Evolutionary conservation across 257 asterid genomes (phyloP).

Genomic region (Verbena officinalis): DNA sequence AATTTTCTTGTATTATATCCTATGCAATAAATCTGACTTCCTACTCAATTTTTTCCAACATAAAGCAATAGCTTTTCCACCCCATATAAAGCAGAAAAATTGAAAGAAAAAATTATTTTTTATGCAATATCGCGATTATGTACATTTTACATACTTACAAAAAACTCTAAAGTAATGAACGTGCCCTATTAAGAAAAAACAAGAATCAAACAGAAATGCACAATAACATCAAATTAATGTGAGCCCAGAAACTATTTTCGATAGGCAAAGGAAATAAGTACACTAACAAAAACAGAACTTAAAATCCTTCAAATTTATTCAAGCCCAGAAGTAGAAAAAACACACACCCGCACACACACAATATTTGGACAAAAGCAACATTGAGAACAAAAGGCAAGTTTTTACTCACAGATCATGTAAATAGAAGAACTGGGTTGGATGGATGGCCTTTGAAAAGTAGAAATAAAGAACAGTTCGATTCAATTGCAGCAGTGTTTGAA

Average conservation of each 20-base stretch:
- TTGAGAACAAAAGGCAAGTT: constrained; percentile 2
- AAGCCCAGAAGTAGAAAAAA: constrained; percentile 17
- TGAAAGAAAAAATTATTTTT: not conserved
- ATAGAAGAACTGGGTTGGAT: constrained; percentile 20
- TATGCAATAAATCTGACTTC: constrained; percentile 22
- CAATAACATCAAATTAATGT: constrained; percentile 2
- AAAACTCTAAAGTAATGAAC: constrained; percentile 15
- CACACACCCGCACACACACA: not conserved
- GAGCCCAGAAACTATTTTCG: constrained; percentile 26
- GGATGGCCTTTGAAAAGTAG: constrained; percentile 23
- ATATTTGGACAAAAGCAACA: constrained; percentile 24
- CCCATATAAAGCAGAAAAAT: not conserved
- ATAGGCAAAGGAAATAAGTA: constrained; percentile 12
- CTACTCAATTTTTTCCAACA: constrained; percentile 31
- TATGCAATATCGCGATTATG: constrained; percentile 6
- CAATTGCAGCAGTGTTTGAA: constrained; percentile 41
- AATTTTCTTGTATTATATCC: constrained; percentile 37
- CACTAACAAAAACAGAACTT: constrained; percentile 13
- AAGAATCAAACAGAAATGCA: constrained; percentile 4
- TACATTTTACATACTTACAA: constrained; percentile 7
- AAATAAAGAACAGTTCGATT: constrained; percentile 22
- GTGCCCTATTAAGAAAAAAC: constrained; percentile 12
- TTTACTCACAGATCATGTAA: constrained; percentile 53
- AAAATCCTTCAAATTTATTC: constrained; percentile 22
- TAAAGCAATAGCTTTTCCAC: not conserved